phyloP scores from a whole-genome alignment of 306 rosid species.

The Cicer judaicum region DNA sequence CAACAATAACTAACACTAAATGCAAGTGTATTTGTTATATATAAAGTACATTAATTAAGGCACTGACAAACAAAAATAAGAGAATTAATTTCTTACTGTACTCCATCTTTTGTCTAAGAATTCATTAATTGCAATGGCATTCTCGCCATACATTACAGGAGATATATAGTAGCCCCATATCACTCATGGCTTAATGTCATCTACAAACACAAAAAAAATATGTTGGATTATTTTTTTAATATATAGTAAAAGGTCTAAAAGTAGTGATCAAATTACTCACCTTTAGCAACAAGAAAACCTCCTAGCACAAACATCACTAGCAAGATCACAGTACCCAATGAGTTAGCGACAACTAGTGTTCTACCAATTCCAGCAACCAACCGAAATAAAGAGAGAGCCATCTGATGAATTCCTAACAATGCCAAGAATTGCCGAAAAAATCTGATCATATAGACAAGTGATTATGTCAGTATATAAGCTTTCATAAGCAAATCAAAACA shows the following conservation, averaged over 20 bases:
- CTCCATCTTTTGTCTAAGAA: slow-evolving; percentile 88
- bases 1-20: neutral
- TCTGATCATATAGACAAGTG: slow-evolving; percentile 44
- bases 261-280: slow-evolving; percentile 41
- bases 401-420: slow-evolving; percentile 62
- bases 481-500: neutral
- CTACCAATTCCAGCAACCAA: slow-evolving; percentile 64
- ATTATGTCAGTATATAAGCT: neutral
- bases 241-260: neutral
- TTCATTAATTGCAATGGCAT: slow-evolving; percentile 77
- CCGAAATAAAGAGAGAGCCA: slow-evolving; percentile 68
- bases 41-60: neutral
- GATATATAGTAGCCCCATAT: slow-evolving; percentile 75
- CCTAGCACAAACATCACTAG: slow-evolving; percentile 61
- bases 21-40: neutral
- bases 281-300: slow-evolving; percentile 63
- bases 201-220: slow-evolving; percentile 45
- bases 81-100: slow-evolving; percentile 46
- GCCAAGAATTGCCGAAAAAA: slow-evolving; percentile 62
- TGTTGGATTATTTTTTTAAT: neutral
- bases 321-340: slow-evolving; percentile 54
- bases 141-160: slow-evolving; percentile 91
- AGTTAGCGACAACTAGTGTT: slow-evolving; percentile 56
- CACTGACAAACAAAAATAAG: slow-evolving; percentile 14
- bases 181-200: slow-evolving; percentile 73